Percentiles rank a stretch among this genome's conserved stretches.
These are phyloP conservation scores for Colletotrichum sansevieriae DNA, from an alignment of 2,329 filamentous ascomycete genomes.

Conservation along the genomic window DNA sequence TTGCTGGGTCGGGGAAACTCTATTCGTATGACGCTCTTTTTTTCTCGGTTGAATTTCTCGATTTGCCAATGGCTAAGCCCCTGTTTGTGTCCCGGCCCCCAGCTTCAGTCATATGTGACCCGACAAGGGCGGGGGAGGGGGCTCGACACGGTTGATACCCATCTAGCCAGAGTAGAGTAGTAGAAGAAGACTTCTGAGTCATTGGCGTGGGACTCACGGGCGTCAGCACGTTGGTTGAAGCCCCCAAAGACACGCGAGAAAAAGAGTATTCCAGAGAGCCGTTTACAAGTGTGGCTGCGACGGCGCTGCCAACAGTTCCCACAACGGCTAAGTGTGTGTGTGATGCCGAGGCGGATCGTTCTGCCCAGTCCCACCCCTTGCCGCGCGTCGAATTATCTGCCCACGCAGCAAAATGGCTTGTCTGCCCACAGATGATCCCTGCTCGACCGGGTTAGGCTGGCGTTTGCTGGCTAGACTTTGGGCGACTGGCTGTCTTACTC, in stretches of 20 bases:
- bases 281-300: conserved; percentile 32
- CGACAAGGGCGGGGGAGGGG: background rate
- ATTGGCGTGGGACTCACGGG: background rate
- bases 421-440: conserved; percentile 34
- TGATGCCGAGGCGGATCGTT: conserved; percentile 35
- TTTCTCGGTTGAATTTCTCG: conserved; percentile 5
- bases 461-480: conserved; percentile 37
- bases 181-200: background rate
- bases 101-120: conserved; percentile 3
- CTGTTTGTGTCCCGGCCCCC: conserved; percentile 13
- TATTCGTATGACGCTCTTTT: conserved; percentile 33
- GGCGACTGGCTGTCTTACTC: conserved; percentile 16
- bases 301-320: conserved; percentile 3
- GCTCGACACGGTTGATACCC: background rate
- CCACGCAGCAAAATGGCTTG: conserved; percentile 39
- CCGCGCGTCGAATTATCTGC: conserved; percentile 35
- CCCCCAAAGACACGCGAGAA: conserved; percentile 21
- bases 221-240: conserved; percentile 7
- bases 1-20: conserved; percentile 25
- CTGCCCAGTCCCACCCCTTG: conserved; percentile 37
- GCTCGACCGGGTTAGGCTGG: conserved; percentile 33
- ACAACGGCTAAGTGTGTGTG: conserved; percentile 4
- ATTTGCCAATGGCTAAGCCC: conserved; percentile 8
- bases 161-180: background rate
- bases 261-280: background rate